Evolutionary conservation across 2,329 filamentous ascomycete species (phyloP).

Genomic region (Colletotrichum neosansevieriae): DNA sequence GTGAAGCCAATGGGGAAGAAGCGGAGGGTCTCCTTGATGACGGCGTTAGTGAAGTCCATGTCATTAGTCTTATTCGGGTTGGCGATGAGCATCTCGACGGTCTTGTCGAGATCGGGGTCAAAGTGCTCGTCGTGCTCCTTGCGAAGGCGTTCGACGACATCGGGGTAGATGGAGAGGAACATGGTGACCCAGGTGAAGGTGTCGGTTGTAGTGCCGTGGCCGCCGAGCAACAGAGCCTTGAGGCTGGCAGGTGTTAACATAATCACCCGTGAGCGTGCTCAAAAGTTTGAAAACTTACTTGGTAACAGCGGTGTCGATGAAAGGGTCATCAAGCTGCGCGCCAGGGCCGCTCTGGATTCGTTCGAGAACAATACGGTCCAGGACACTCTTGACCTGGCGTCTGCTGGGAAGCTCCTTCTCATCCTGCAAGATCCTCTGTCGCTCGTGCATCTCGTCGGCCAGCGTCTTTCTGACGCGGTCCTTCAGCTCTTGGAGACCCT

Average conservation of each 20-base stretch:
- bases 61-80: slow-evolving; percentile 60
- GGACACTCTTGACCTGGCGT: slow-evolving; percentile 40
- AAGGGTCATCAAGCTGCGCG: slow-evolving; percentile 32
- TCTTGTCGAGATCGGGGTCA: slow-evolving; percentile 46
- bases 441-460: slow-evolving; percentile 30
- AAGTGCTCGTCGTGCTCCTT: slow-evolving; percentile 45
- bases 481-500: slow-evolving; percentile 25
- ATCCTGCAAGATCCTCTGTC: slow-evolving; percentile 26
- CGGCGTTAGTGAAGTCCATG: slow-evolving; percentile 63
- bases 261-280: no score
- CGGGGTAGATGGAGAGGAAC: slow-evolving; percentile 44
- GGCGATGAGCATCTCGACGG: slow-evolving; percentile 52
- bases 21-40: slow-evolving; percentile 66
- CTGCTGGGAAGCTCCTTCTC: slow-evolving; percentile 40
- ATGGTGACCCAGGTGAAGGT: slow-evolving; percentile 40
- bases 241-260: slow-evolving; percentile 38
- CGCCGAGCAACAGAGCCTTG: slow-evolving; percentile 46
- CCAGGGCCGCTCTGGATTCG: slow-evolving; percentile 35
- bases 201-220: slow-evolving; percentile 45
- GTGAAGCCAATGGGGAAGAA: slow-evolving; percentile 62
- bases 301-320: slow-evolving; percentile 42
- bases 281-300: slow-evolving; percentile 12
- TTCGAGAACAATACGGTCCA: slow-evolving; percentile 45
- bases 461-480: slow-evolving; percentile 24
- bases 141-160: slow-evolving; percentile 40